Evolutionary conservation across 169 alveolate species (phyloP).

Genomic region (Plasmodium vinckei): DNA sequence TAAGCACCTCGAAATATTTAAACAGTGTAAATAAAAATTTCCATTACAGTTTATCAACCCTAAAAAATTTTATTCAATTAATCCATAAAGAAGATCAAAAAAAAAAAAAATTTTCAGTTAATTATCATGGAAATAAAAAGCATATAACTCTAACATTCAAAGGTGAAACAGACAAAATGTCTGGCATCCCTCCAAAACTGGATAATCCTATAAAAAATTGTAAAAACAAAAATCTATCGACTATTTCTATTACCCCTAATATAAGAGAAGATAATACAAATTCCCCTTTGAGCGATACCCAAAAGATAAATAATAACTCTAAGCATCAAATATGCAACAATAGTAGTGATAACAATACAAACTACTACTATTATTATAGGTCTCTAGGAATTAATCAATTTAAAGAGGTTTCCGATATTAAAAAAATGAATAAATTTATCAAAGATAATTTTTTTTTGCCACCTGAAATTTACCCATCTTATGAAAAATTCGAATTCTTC

Average conservation of each 20-base stretch:
- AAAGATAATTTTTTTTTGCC: conserved; percentile 73
- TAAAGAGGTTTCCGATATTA: conserved; percentile 70
- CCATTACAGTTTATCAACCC: conserved; percentile 37
- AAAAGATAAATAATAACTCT: not conserved
- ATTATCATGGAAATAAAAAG: conserved; percentile 15
- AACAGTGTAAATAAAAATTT: conserved; percentile 65
- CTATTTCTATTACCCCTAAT: not conserved
- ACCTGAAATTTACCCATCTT: conserved; percentile 46
- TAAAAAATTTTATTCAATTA: conserved; percentile 38
- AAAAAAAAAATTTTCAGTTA: conserved; percentile 42
- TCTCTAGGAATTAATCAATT: conserved; percentile 68
- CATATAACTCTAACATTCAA: conserved; percentile 8
- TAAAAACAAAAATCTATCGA: not conserved
- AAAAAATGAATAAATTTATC: conserved; percentile 65
- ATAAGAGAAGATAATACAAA: not conserved
- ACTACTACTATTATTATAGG: conserved; percentile 54
- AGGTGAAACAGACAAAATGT: not conserved
- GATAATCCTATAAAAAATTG: not conserved
- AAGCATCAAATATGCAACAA: not conserved
- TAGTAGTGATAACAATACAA: not conserved
- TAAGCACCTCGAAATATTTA: conserved; percentile 50
- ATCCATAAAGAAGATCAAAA: conserved; percentile 60
- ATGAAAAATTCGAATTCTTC: conserved; percentile 43
- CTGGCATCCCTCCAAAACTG: no score
- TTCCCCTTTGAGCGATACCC: not conserved